Evolutionary conservation across 2,329 filamentous ascomycete genomes (phyloP).

Genomic region (Phyllosticta paracitricarpa): DNA sequence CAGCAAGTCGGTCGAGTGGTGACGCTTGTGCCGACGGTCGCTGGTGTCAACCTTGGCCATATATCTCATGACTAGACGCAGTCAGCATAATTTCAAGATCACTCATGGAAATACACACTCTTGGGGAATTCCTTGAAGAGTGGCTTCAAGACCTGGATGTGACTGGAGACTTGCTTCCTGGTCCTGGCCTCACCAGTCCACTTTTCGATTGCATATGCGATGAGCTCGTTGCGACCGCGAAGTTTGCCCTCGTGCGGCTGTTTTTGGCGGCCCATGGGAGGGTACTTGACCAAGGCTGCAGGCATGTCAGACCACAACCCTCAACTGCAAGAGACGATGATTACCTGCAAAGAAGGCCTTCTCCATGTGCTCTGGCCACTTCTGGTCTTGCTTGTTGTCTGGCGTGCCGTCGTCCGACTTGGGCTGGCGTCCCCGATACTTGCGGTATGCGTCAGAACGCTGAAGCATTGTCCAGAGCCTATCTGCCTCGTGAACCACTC

Average conservation of each 20-base stretch:
- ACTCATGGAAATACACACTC: constrained; percentile 32
- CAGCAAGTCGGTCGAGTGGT: constrained; percentile 5
- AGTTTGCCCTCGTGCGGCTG: constrained; percentile 38
- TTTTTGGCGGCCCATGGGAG: constrained; percentile 50
- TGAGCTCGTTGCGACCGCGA: constrained; percentile 52
- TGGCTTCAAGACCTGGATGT: constrained; percentile 52
- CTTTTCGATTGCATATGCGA: constrained; percentile 47
- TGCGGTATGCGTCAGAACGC: constrained; percentile 33
- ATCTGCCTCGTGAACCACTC: constrained; percentile 15
- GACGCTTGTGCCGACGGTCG: constrained; percentile 11
- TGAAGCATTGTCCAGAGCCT: constrained; percentile 22
- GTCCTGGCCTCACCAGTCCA: constrained; percentile 43
- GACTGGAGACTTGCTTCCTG: constrained; percentile 54
- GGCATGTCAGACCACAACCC: neutral
- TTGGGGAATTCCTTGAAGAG: constrained; percentile 43
- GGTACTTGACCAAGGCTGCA: constrained; percentile 41
- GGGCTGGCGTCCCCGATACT: constrained; percentile 36
- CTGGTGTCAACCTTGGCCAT: constrained; percentile 28
- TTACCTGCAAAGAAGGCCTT: constrained; percentile 39
- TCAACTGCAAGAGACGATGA: constrained; percentile 4
- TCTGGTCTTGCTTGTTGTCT: constrained; percentile 24
- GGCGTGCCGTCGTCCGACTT: constrained; percentile 15
- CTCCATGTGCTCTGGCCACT: constrained; percentile 40
- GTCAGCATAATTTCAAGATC: constrained; percentile 15
- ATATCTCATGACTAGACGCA: constrained; percentile 28